phyloP scores from a whole-genome alignment of 2,329 filamentous ascomycete genomes.

The Helotiales sp. region DNA sequence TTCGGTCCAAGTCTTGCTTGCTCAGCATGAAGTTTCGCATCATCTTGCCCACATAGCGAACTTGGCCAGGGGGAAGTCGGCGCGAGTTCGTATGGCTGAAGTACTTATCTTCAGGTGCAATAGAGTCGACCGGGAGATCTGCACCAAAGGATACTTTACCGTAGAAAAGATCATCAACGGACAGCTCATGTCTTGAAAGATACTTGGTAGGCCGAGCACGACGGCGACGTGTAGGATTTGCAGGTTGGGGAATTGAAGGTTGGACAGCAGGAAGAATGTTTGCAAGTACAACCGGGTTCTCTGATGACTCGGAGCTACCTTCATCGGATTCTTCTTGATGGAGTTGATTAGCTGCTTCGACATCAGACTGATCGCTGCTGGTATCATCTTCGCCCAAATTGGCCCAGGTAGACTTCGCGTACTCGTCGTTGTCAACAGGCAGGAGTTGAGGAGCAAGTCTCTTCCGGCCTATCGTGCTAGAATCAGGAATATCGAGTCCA shows the following conservation, averaged over 20 bases:
- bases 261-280: neutral
- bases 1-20: slow-evolving; percentile 11
- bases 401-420: neutral
- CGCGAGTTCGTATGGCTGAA: neutral
- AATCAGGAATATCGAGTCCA: neutral
- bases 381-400: neutral
- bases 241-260: neutral
- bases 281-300: neutral
- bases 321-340: slow-evolving; percentile 2
- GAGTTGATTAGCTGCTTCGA: slow-evolving; percentile 5
- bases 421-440: neutral
- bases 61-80: neutral
- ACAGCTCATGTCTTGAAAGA: slow-evolving; percentile 46
- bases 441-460: neutral
- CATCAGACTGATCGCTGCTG: neutral
- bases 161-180: slow-evolving; percentile 51
- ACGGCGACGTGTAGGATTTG: neutral
- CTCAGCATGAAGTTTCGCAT: slow-evolving; percentile 17
- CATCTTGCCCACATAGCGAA: slow-evolving; percentile 4
- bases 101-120: slow-evolving; percentile 3
- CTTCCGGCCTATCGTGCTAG: neutral
- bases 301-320: neutral
- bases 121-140: slow-evolving; percentile 34
- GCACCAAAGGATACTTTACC: slow-evolving; percentile 36
- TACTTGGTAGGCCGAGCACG: slow-evolving; percentile 38